Conservation (phyloP, 2,329 filamentous ascomycete species). For the Didymella sp. region DNA sequence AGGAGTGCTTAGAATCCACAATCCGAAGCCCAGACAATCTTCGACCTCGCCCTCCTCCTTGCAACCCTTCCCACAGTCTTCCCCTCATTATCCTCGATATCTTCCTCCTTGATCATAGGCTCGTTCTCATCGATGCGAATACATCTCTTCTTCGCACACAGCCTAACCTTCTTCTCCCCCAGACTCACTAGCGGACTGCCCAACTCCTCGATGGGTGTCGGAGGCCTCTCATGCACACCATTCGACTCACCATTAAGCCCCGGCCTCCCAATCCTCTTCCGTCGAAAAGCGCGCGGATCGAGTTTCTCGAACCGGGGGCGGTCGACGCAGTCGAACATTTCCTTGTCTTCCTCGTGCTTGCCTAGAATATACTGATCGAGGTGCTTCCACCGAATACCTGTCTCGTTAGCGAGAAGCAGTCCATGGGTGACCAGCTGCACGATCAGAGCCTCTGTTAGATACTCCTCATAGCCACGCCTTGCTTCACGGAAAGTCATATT, state of each 20-base stretch:
- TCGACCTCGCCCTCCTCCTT: background rate
- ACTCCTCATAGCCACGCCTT: background rate
- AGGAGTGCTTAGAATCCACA: background rate
- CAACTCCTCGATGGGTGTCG: background rate
- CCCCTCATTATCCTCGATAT: background rate
- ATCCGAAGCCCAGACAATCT: background rate
- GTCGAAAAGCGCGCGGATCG: background rate
- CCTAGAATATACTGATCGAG: constrained; percentile 1
- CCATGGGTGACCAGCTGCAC: background rate
- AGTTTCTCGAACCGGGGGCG: background rate
- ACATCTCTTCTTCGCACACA: background rate
- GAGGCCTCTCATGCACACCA: background rate
- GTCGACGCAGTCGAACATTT: background rate
- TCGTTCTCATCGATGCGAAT: background rate
- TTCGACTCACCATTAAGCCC: background rate
- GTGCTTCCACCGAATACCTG: constrained; percentile 1
- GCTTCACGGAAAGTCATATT: constrained; percentile 2
- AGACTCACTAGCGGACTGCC: background rate
- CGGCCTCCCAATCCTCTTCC: background rate
- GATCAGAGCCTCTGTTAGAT: background rate
- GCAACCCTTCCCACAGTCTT: background rate
- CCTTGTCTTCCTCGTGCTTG: background rate
- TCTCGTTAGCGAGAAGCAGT: background rate
- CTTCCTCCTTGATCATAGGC: background rate
- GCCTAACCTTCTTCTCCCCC: constrained; percentile 2